Conservation (phyloP, 139 green algal genomes). For the Tetraselmis chui region DNA sequence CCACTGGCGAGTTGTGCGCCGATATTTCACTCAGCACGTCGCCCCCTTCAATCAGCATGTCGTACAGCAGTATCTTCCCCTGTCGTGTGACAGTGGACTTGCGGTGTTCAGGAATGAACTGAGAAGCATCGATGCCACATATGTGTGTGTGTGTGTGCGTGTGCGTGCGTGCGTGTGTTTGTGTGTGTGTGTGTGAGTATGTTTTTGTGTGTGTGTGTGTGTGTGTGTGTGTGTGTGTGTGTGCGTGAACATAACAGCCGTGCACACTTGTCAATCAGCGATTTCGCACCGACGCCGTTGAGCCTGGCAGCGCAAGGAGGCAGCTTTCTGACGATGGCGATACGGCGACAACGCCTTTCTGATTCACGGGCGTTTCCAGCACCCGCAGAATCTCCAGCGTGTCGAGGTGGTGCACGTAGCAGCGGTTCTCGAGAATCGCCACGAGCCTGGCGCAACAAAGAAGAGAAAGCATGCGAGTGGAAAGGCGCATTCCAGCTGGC, state of each 20-base stretch:
- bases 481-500: no score
- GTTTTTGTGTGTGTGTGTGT: no score
- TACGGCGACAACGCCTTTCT: slow-evolving; percentile 49
- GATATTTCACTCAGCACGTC: slow-evolving; percentile 61
- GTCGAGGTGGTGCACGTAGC: slow-evolving; percentile 47
- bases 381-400: slow-evolving; percentile 40
- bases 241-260: neutral
- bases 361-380: slow-evolving; percentile 41
- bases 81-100: neutral
- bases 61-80: slow-evolving; percentile 51
- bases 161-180: no score
- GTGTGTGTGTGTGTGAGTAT: no score
- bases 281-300: slow-evolving; percentile 2
- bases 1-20: slow-evolving; percentile 62
- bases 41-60: slow-evolving; percentile 38
- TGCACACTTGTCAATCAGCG: neutral
- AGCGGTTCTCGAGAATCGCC: slow-evolving; percentile 45
- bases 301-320: slow-evolving; percentile 62
- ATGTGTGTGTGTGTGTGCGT: neutral
- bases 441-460: no score
- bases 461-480: no score
- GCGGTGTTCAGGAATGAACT: neutral
- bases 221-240: no score
- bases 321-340: slow-evolving; percentile 36
- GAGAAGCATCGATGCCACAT: neutral